Percentiles rank a stretch among this genome's conserved stretches.
phyloP scores from a whole-genome alignment of 2,329 filamentous ascomycete species.

The Aureobasidium leucospermi region DNA sequence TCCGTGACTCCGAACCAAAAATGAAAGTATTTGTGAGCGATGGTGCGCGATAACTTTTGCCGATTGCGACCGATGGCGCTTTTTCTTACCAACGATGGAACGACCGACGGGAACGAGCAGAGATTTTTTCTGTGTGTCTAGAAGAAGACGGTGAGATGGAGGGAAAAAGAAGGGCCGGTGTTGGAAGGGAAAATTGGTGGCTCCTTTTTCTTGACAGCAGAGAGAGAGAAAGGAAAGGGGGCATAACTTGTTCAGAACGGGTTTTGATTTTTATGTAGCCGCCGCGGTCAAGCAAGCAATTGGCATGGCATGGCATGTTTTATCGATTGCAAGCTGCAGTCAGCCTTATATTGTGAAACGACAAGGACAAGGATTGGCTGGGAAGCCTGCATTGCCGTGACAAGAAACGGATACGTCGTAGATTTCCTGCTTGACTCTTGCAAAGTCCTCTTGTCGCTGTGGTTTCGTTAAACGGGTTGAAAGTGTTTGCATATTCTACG shows the following conservation, averaged over 20 bases:
- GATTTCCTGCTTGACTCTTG: too few species aligned
- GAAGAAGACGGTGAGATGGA: neutral
- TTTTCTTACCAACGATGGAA: neutral
- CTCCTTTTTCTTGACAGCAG: neutral
- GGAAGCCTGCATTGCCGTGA: neutral
- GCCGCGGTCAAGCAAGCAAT: neutral
- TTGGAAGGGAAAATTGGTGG: neutral
- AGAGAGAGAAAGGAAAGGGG: neutral
- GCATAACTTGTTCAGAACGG: neutral
- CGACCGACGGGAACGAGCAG: neutral
- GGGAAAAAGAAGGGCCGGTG: neutral
- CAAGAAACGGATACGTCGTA: neutral
- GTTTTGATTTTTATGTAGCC: too few species aligned
- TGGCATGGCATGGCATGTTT: neutral
- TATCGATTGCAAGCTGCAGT: neutral
- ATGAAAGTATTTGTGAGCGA: neutral
- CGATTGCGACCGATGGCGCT: neutral
- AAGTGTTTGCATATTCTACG: neutral
- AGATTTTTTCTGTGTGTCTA: neutral
- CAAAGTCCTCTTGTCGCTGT: neutral
- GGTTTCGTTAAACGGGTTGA: neutral
- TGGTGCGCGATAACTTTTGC: too few species aligned
- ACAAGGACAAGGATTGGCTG: neutral
- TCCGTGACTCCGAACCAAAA: slow-evolving; percentile 2
- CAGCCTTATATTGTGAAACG: slow-evolving; percentile 6